Evolutionary conservation across 2,329 filamentous ascomycete species (phyloP).

Genomic region (Daldinia sp.): DNA sequence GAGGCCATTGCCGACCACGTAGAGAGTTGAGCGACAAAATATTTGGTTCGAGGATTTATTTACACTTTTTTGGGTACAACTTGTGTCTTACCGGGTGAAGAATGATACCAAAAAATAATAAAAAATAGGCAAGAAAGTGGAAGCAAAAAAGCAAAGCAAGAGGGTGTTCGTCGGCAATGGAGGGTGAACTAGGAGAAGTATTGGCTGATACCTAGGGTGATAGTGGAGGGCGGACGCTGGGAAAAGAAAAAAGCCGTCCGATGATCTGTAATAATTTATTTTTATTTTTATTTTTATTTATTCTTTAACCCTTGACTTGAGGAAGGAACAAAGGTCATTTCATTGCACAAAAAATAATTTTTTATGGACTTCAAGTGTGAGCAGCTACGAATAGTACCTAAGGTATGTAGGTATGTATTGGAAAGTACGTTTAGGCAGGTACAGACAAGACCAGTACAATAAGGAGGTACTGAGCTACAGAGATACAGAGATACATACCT

Average conservation of each 20-base stretch:
- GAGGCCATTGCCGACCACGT: constrained; percentile 64
- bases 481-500: constrained; percentile 12
- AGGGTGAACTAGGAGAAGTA: constrained; percentile 39
- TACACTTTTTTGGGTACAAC: constrained; percentile 17
- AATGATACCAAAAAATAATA: constrained; percentile 32
- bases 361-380: constrained; percentile 34
- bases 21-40: constrained; percentile 41
- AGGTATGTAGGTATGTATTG: constrained; percentile 24
- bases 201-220: constrained; percentile 30
- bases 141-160: constrained; percentile 39
- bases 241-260: constrained; percentile 37
- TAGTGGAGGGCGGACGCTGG: constrained; percentile 35
- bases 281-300: constrained; percentile 28
- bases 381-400: not conserved
- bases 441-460: constrained; percentile 12
- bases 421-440: constrained; percentile 35
- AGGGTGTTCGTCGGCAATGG: constrained; percentile 40
- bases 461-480: constrained; percentile 2
- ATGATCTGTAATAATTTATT: constrained; percentile 37
- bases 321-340: constrained; percentile 34
- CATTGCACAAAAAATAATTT: constrained; percentile 36
- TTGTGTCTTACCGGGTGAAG: constrained; percentile 40
- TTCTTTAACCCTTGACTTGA: constrained; percentile 26
- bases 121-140: constrained; percentile 26
- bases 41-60: constrained; percentile 11